phyloP scores from a whole-genome alignment of 1,284 basidiomycete genomes.

The Trichosporon coremiiforme region DNA sequence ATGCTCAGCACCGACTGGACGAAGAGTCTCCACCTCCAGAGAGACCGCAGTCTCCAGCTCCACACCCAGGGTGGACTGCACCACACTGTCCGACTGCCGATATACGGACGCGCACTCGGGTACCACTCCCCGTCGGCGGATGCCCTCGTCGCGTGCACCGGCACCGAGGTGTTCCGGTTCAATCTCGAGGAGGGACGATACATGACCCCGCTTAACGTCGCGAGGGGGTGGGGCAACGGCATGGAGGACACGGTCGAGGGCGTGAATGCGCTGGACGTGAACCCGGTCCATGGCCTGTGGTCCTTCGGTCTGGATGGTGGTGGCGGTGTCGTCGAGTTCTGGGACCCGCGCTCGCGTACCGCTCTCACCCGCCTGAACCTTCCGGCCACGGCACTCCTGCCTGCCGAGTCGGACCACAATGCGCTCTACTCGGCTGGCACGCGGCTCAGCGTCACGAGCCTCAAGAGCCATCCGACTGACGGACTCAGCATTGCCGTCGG shows the following conservation, averaged over 20 bases:
- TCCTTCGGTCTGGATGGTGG: conserved; percentile 70
- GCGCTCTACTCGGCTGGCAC: conserved; percentile 41
- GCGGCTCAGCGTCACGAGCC: conserved; percentile 73
- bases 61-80: conserved; percentile 94
- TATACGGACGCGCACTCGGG: conserved; percentile 85
- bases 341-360: conserved; percentile 87
- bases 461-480: conserved; percentile 75
- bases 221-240: conserved; percentile 62
- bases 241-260: conserved; percentile 66
- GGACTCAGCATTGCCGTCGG: conserved; percentile 94
- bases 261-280: conserved; percentile 90
- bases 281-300: conserved; percentile 87
- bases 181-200: conserved; percentile 96
- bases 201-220: conserved; percentile 68
- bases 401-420: conserved; percentile 47
- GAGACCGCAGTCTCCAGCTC: conserved; percentile 89
- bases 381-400: conserved; percentile 66
- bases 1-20: conserved; percentile 98
- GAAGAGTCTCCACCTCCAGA: conserved; percentile 92
- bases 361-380: conserved; percentile 65
- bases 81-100: conserved; percentile 89
- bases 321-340: conserved; percentile 87
- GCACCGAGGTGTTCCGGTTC: conserved; percentile 85
- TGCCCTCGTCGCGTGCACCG: conserved; percentile 73
- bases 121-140: conserved; percentile 87